Conservation (phyloP, 2,329 filamentous ascomycete genomes). For the Anthostomella pinea region DNA sequence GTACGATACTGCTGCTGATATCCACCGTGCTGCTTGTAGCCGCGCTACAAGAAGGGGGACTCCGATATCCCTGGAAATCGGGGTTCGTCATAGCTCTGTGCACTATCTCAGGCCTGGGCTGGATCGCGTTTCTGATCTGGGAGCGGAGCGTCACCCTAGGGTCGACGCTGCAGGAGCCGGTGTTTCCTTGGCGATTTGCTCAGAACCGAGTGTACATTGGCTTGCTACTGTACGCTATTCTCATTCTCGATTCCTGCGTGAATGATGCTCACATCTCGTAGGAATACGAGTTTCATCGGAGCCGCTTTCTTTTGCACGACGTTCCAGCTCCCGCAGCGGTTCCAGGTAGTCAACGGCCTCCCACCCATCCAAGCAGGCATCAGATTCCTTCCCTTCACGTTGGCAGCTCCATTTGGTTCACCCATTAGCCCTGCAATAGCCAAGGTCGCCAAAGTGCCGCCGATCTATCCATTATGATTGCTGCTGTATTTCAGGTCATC, state of each 20-base stretch:
- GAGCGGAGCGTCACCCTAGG: neutral
- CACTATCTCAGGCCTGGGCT: neutral
- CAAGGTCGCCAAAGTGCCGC: neutral
- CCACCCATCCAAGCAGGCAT: slow-evolving; percentile 1
- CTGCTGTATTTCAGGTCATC: slow-evolving; percentile 1
- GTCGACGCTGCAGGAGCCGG: neutral
- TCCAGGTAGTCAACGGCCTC: slow-evolving; percentile 1
- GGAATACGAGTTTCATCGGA: slow-evolving; percentile 1
- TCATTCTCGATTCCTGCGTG: too few species aligned
- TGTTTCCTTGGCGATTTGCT: slow-evolving; percentile 1
- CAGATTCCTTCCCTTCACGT: slow-evolving; percentile 3
- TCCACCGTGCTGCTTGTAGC: neutral
- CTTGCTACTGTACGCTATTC: slow-evolving; percentile 3
- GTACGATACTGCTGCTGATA: slow-evolving; percentile 1
- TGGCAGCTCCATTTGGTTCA: slow-evolving; percentile 1
- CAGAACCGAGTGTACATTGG: slow-evolving; percentile 1
- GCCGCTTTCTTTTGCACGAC: slow-evolving; percentile 2
- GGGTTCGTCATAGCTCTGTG: slow-evolving; percentile 1
- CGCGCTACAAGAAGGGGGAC: slow-evolving; percentile 3
- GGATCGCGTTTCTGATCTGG: slow-evolving; percentile 2
- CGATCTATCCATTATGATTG: slow-evolving; percentile 2
- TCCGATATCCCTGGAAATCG: slow-evolving; percentile 3
- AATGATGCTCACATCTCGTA: too few species aligned
- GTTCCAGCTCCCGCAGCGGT: slow-evolving; percentile 2
- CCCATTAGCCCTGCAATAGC: neutral